These are phyloP conservation scores for Hypoxylon sp. DNA, from an alignment of 2,329 filamentous ascomycete species.

Conservation along the genomic window DNA sequence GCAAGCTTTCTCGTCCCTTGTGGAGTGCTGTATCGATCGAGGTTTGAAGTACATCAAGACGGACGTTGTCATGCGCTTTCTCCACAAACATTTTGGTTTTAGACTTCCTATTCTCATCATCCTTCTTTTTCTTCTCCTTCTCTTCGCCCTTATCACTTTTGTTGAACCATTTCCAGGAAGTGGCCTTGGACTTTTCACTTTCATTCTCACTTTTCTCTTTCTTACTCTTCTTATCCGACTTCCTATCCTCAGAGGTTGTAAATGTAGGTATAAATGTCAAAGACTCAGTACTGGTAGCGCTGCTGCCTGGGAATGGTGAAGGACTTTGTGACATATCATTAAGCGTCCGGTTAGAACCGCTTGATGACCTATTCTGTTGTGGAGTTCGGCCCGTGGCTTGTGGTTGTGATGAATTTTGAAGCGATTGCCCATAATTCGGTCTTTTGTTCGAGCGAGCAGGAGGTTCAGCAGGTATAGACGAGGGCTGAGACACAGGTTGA, in stretches of 20 bases:
- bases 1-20: constrained; percentile 84
- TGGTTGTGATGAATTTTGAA: constrained; percentile 46
- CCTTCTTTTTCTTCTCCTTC: constrained; percentile 77
- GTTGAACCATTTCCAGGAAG: constrained; percentile 86
- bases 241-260: constrained; percentile 74
- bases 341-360: constrained; percentile 64
- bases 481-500: constrained; percentile 65
- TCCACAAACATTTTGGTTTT: constrained; percentile 73
- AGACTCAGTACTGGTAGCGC: constrained; percentile 77
- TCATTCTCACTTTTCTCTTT: constrained; percentile 78
- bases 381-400: constrained; percentile 45
- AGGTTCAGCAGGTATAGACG: constrained; percentile 61
- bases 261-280: constrained; percentile 86
- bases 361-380: constrained; percentile 51
- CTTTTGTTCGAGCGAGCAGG: constrained; percentile 64
- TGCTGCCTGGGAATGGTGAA: constrained; percentile 78
- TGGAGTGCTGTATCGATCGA: constrained; percentile 80
- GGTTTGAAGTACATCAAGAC: constrained; percentile 87
- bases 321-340: constrained; percentile 77
- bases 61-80: constrained; percentile 80
- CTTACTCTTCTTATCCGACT: constrained; percentile 80
- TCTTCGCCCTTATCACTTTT: constrained; percentile 77
- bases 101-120: constrained; percentile 73
- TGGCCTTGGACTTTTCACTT: constrained; percentile 70
- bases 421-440: constrained; percentile 55